Evolutionary conservation across 352 stramenopile genomes (phyloP).

Genomic region (Poterioochromonas sp.): DNA sequence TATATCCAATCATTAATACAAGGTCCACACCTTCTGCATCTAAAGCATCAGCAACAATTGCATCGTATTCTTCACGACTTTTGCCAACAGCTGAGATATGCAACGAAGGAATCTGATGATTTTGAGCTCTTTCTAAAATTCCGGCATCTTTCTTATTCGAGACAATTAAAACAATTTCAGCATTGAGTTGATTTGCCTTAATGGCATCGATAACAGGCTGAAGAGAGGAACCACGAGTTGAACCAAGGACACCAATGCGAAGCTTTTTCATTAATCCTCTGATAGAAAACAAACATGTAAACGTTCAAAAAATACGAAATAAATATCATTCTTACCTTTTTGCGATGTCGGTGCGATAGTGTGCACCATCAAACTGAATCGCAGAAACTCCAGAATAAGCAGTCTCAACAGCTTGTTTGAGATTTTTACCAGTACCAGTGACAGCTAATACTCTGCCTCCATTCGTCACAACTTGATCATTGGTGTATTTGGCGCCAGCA

Average conservation of each 20-base stretch:
- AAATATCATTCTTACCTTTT: not conserved
- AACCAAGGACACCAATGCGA: slow-evolving; percentile 88
- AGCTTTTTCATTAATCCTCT: slow-evolving; percentile 63
- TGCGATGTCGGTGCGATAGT: slow-evolving; percentile 94
- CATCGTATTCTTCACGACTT: slow-evolving; percentile 82
- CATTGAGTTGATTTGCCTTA: slow-evolving; percentile 64
- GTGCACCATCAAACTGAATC: slow-evolving; percentile 79
- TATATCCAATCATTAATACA: slow-evolving; percentile 97
- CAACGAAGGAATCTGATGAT: slow-evolving; percentile 55
- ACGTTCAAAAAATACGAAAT: slow-evolving; percentile 5
- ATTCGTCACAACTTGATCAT: slow-evolving; percentile 66
- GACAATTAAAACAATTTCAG: slow-evolving; percentile 87
- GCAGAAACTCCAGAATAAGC: slow-evolving; percentile 47
- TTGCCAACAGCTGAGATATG: slow-evolving; percentile 61
- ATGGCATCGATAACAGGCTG: slow-evolving; percentile 93
- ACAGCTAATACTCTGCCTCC: slow-evolving; percentile 94
- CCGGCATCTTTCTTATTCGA: slow-evolving; percentile 83
- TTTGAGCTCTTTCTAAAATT: slow-evolving; percentile 85
- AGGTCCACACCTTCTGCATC: slow-evolving; percentile 84
- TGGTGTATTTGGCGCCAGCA: slow-evolving; percentile 78
- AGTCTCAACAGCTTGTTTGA: slow-evolving; percentile 71
- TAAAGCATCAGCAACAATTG: slow-evolving; percentile 81
- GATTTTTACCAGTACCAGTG: slow-evolving; percentile 73
- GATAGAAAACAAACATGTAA: no score
- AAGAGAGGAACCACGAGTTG: slow-evolving; percentile 84